Percentiles rank a stretch among this genome's conserved stretches.
Conservation (phyloP, 2,329 filamentous ascomycete species). For the Pseudogymnoascus sp. region DNA sequence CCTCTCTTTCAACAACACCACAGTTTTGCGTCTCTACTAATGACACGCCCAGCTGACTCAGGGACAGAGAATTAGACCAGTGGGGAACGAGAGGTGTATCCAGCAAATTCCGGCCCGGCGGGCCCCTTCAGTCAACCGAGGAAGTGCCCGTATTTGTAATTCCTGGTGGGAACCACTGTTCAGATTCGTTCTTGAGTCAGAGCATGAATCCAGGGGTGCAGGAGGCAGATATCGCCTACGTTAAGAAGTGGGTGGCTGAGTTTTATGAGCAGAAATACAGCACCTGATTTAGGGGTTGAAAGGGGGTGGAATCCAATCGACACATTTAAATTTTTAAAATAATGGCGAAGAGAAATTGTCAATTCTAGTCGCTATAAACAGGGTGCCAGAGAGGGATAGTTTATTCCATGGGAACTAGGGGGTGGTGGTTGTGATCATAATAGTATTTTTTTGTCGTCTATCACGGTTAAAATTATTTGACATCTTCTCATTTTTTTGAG, state of each 20-base stretch:
- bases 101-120: background rate
- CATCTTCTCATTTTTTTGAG: background rate
- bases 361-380: background rate
- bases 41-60: background rate
- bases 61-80: background rate
- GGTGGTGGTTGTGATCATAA: background rate
- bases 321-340: background rate
- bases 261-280: background rate
- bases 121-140: background rate
- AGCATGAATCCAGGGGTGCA: background rate
- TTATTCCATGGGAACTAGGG: background rate
- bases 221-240: background rate
- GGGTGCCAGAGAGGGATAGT: background rate
- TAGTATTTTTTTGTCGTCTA: background rate
- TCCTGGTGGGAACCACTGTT: background rate
- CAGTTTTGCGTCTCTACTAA: background rate
- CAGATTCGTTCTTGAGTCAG: background rate
- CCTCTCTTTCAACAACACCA: background rate
- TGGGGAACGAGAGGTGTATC: background rate
- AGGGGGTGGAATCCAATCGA: background rate
- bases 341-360: background rate
- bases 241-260: background rate
- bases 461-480: background rate
- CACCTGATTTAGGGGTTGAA: background rate
- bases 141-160: background rate